A percentile compares a stretch with the other conserved stretches of the same genome.
Conservation (phyloP, 2,329 filamentous ascomycete species). For the Tricladium varicosporioides region DNA sequence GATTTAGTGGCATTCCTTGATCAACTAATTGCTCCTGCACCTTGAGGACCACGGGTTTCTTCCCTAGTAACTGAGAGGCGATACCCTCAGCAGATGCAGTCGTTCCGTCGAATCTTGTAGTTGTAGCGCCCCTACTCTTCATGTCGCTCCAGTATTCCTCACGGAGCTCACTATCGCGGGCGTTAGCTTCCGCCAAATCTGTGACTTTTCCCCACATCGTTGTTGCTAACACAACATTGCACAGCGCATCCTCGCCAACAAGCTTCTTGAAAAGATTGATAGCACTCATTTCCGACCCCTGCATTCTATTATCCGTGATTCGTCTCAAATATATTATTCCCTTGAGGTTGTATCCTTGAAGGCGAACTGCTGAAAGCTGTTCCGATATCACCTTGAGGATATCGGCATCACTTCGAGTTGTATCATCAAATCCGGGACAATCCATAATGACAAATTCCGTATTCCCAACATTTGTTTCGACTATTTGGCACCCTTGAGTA, state of each 20-base stretch:
- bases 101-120: conserved; percentile 3
- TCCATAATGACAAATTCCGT: conserved; percentile 35
- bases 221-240: conserved; percentile 41
- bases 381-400: conserved; percentile 38
- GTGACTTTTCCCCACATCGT: conserved; percentile 41
- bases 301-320: conserved; percentile 43
- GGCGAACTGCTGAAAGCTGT: neutral
- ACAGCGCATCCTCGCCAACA: conserved; percentile 40
- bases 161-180: conserved; percentile 32
- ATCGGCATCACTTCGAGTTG: conserved; percentile 37
- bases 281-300: conserved; percentile 39
- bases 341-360: conserved; percentile 25
- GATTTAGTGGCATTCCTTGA: conserved; percentile 2
- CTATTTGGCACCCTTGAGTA: conserved; percentile 6
- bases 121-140: conserved; percentile 2
- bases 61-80: conserved; percentile 27
- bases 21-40: conserved; percentile 38
- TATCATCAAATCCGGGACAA: conserved; percentile 45
- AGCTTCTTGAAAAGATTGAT: conserved; percentile 45
- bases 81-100: conserved; percentile 10
- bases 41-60: conserved; percentile 50
- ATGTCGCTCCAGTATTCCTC: conserved; percentile 12
- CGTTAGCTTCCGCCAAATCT: conserved; percentile 10
- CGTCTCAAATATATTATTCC: conserved; percentile 47
- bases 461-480: conserved; percentile 6